Conservation (phyloP, 495 filamentous ascomycete genomes). For the Hypoxylon fragiforme region DNA sequence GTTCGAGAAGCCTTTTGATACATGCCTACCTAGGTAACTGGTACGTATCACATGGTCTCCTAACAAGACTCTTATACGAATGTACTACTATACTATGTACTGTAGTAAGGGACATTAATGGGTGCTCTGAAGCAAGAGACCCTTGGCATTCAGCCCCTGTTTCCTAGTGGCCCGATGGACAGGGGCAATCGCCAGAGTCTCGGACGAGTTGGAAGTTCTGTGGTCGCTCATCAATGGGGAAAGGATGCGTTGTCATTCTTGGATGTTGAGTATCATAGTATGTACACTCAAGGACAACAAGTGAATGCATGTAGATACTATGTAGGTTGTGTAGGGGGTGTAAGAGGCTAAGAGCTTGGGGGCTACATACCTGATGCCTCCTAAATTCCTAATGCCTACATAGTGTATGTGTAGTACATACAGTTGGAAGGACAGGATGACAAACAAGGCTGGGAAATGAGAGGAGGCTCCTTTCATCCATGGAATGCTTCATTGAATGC, state of each 20-base stretch:
- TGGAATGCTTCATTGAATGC: too few species aligned
- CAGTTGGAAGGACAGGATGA: not conserved
- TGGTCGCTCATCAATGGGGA: not conserved
- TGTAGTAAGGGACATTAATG: constrained; percentile 16
- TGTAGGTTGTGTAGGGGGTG: not conserved
- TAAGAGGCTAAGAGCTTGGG: too few species aligned
- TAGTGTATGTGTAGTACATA: too few species aligned
- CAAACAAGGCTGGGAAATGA: constrained; percentile 24
- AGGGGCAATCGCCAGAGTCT: constrained; percentile 30
- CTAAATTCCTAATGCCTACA: too few species aligned
- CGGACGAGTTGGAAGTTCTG: constrained; percentile 22
- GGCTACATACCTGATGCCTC: too few species aligned
- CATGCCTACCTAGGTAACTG: too few species aligned
- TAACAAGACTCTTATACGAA: too few species aligned
- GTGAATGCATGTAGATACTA: too few species aligned
- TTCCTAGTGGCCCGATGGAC: constrained; percentile 22
- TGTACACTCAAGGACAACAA: too few species aligned
- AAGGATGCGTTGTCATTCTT: constrained; percentile 11
- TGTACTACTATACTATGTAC: constrained; percentile 19
- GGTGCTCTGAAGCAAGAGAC: constrained; percentile 19
- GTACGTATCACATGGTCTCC: too few species aligned
- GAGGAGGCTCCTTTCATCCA: constrained; percentile 27
- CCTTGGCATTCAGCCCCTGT: constrained; percentile 24
- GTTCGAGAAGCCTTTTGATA: constrained; percentile 32
- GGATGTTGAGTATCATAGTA: not conserved